A percentile compares a stretch with the other conserved stretches of the same genome.
These are phyloP conservation scores for Entomortierella parvispora DNA, from an alignment of 192 early-diverging fungal species.

Conservation along the genomic window DNA sequence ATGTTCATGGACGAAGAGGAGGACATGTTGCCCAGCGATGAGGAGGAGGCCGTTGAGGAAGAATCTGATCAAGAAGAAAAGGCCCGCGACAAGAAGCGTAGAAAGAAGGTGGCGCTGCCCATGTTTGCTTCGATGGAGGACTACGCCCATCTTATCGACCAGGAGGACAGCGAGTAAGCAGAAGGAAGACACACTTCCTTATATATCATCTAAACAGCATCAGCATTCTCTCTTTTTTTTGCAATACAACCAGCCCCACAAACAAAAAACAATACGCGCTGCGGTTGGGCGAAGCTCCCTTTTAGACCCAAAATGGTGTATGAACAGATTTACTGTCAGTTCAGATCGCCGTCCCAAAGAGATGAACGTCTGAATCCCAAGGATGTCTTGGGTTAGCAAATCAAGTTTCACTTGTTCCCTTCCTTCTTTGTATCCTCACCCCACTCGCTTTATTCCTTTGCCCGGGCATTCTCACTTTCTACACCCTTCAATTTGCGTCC, in stretches of 20 bases:
- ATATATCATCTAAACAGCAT: background rate
- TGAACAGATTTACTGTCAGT: too few relatives aligned
- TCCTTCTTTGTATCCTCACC: background rate
- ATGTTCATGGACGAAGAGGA: constrained; percentile 75
- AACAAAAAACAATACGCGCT: too few relatives aligned
- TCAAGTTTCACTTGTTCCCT: background rate
- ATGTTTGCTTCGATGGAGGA: constrained; percentile 78
- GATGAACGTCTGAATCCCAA: too few relatives aligned
- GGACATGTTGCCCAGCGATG: constrained; percentile 62
- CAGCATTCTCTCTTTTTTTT: background rate
- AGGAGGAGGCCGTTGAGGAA: constrained; percentile 60
- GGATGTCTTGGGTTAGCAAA: background rate
- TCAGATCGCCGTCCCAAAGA: too few relatives aligned
- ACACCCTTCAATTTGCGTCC: background rate
- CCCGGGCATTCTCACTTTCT: background rate
- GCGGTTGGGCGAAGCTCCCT: too few relatives aligned
- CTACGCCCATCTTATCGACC: constrained; percentile 62
- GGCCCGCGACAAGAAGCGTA: constrained; percentile 59
- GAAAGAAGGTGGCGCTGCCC: constrained; percentile 67
- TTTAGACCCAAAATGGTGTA: too few relatives aligned
- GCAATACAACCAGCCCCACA: too few relatives aligned
- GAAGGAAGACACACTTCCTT: too few relatives aligned
- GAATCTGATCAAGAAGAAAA: constrained; percentile 60
- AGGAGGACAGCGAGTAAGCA: constrained; percentile 44
- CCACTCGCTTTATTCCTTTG: background rate